Percentiles rank a stretch among this genome's conserved stretches.
Conservation (phyloP, 2,329 filamentous ascomycete genomes). For the Mariannaea elegans region DNA sequence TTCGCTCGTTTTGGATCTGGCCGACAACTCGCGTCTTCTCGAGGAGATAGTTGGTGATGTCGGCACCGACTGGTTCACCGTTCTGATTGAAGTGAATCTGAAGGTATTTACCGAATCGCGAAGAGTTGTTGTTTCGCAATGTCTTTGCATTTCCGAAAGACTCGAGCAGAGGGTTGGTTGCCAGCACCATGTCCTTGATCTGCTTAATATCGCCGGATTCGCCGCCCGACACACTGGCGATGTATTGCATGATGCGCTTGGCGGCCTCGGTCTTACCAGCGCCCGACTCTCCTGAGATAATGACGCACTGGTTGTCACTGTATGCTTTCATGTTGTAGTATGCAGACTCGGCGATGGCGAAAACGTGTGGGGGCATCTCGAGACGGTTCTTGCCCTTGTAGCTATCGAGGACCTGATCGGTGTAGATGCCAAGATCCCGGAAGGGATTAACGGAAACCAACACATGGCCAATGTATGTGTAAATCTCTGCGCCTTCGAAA, state of each 20-base stretch:
- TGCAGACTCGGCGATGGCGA: constrained; percentile 92
- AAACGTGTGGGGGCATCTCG: constrained; percentile 95
- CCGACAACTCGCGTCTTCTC: constrained; percentile 96
- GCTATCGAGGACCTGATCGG: constrained; percentile 88
- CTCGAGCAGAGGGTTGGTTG: constrained; percentile 95
- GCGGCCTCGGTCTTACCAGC: constrained; percentile 98
- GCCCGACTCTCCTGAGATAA: constrained; percentile 98
- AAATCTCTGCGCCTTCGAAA: constrained; percentile 97
- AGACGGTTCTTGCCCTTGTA: constrained; percentile 98
- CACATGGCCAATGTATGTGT: constrained; percentile 99
- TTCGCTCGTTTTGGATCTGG: constrained; percentile 93
- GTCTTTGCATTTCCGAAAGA: constrained; percentile 99
- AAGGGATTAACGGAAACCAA: constrained; percentile 99
- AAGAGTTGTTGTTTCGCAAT: constrained; percentile 97
- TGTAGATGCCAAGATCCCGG: constrained; percentile 97
- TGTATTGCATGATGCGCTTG: constrained; percentile 99
- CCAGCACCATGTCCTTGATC: constrained; percentile 99
- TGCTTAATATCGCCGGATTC: constrained; percentile 87
- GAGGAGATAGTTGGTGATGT: constrained; percentile 97
- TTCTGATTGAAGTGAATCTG: constrained; percentile 94
- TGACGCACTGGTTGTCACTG: constrained; percentile 98
- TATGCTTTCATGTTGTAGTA: constrained; percentile 99
- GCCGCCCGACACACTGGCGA: constrained; percentile 93
- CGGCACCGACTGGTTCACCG: constrained; percentile 93
- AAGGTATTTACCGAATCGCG: constrained; percentile 96